Evolutionary conservation across 805 yeast genomes (phyloP).

Genomic region (Metschnikowia gruessii): DNA sequence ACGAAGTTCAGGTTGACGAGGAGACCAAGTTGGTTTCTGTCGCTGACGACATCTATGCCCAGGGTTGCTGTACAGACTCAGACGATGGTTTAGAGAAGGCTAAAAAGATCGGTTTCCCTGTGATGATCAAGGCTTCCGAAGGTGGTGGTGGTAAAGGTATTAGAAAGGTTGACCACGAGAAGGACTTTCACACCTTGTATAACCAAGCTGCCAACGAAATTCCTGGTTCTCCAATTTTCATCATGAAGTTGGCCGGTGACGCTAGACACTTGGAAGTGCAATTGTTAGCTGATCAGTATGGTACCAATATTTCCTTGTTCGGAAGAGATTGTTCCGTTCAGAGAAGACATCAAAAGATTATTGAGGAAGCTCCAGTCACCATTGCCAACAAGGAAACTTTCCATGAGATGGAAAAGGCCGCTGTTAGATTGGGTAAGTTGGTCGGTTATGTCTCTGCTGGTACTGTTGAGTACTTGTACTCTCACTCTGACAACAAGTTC

Average conservation of each 20-base stretch:
- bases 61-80: slow-evolving; percentile 85
- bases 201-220: slow-evolving; percentile 96
- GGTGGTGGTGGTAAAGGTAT: slow-evolving; percentile 99
- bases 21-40: slow-evolving; percentile 83
- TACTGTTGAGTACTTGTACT: slow-evolving; percentile 95
- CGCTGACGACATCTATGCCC: slow-evolving; percentile 71
- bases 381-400: slow-evolving; percentile 86
- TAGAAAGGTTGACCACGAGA: slow-evolving; percentile 87
- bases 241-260: slow-evolving; percentile 95
- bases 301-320: slow-evolving; percentile 93
- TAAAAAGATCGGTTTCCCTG: slow-evolving; percentile 89
- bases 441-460: slow-evolving; percentile 99
- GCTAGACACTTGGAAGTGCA: slow-evolving; percentile 99
- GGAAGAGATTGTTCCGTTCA: slow-evolving; percentile 99
- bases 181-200: slow-evolving; percentile 71
- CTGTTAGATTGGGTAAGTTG: slow-evolving; percentile 91
- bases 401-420: slow-evolving; percentile 91
- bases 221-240: slow-evolving; percentile 98
- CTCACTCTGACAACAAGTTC: slow-evolving; percentile 90
- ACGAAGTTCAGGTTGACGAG: slow-evolving; percentile 67
- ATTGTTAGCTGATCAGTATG: slow-evolving; percentile 95
- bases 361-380: slow-evolving; percentile 99
- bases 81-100: slow-evolving; percentile 90
- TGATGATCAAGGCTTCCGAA: slow-evolving; percentile 98
- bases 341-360: slow-evolving; percentile 98